Evolutionary conservation across 148 eudicot genomes (phyloP), one percentile per base, ranked within the genome.

Genomic region (Amaranthus palmeri): DNA sequence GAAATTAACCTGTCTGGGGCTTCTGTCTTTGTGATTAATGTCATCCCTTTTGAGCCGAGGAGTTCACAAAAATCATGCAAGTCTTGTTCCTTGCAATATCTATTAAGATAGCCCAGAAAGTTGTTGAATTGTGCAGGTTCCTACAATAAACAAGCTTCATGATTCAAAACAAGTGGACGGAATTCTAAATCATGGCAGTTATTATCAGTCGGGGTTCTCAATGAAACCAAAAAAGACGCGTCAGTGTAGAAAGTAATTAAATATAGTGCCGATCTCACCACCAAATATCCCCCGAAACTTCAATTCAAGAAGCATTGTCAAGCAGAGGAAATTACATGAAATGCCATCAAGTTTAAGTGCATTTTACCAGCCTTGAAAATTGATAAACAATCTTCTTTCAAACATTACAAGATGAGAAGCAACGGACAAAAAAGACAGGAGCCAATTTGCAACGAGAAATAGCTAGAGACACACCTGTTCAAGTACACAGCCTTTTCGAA

Each of bases 81-180:
- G 76, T 72, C 81, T 74, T 88, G 83, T 70, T 80, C 82, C 72
- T 62, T 77, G 81, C 93, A 88, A 72, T 75, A 88, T 73, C 79
- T 88, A 74, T 78, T 75, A 47, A 93, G 79, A 70, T 81, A 81
- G 72, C 53, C 77, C 65, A 93, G 73, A 73, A 85, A 88, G 59
- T 90, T 87, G 72, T 93, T 93, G 83, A 87, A 90, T 73, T 79
- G 88, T 73, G 81, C 82, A 7, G 93, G 93, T 81, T 93, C 98
- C 98, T 93, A 74, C 70, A 84, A 76, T 17, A 44, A 53, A 46
- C 10, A 36, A 62, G 10, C 43, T 43, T 70, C 45, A 40, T 3
- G 1, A 60, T 65, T 62, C 63, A 63, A 59, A 70, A 46, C 71
- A 8, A 52, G 59, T 45, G 49, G 48, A 8, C 6, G 45, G 50